phyloP scores from a whole-genome alignment of 2,329 filamentous ascomycete genomes.

The Corinectria fuckeliana region DNA sequence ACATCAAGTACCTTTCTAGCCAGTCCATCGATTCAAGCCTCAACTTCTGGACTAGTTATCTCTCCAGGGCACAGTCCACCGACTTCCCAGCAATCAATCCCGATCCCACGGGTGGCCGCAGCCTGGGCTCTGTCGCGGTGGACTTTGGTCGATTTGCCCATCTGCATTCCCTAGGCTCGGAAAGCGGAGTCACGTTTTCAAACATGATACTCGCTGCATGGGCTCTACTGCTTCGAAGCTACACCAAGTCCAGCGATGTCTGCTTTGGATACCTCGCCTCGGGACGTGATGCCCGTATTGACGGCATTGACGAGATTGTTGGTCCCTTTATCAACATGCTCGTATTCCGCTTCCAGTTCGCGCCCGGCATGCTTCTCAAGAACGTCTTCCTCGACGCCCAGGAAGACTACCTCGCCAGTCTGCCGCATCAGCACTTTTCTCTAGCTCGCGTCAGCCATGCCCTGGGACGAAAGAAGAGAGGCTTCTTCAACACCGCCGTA shows the following conservation, averaged over 20 bases:
- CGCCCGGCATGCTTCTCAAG: constrained; percentile 26
- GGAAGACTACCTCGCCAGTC: constrained; percentile 24
- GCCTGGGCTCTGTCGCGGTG: neutral
- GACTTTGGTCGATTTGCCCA: constrained; percentile 6
- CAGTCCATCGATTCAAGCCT: constrained; percentile 17
- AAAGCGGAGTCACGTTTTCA: constrained; percentile 52
- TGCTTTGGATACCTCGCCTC: constrained; percentile 52
- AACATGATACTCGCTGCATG: constrained; percentile 59
- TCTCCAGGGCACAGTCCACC: neutral
- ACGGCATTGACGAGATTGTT: constrained; percentile 25
- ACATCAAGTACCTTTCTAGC: constrained; percentile 24
- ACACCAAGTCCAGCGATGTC: constrained; percentile 54
- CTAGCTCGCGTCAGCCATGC: constrained; percentile 51
- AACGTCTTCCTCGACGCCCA: constrained; percentile 44
- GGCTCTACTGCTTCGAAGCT: constrained; percentile 57
- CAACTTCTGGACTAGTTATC: constrained; percentile 29
- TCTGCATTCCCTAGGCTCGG: neutral
- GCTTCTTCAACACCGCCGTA: constrained; percentile 45
- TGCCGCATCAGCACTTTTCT: constrained; percentile 59
- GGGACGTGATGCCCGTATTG: constrained; percentile 28
- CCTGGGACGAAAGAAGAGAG: constrained; percentile 29
- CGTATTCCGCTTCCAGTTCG: constrained; percentile 54
- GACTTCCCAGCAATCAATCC: neutral
- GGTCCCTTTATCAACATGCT: constrained; percentile 55
- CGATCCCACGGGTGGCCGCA: neutral